Evolutionary conservation across 345 rosid genomes (phyloP).

Genomic region (Pistacia vera): DNA sequence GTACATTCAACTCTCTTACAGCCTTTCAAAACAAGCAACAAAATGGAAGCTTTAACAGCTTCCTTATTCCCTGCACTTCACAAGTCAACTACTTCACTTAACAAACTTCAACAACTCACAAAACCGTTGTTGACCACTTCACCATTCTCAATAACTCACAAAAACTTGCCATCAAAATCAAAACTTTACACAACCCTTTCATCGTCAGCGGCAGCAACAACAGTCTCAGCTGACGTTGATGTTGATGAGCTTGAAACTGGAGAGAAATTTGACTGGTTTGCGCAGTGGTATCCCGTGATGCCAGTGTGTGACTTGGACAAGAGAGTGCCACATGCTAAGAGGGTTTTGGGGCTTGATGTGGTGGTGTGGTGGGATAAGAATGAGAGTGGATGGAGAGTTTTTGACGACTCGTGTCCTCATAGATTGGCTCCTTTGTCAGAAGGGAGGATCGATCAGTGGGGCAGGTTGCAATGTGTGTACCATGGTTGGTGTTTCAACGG

Average conservation of each 20-base stretch:
- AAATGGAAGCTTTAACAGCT: slow-evolving; percentile 24
- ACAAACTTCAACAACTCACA: not conserved
- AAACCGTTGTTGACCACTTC: slow-evolving; percentile 8
- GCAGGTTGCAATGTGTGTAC: slow-evolving; percentile 47
- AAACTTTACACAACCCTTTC: slow-evolving; percentile 23
- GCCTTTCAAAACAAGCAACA: not conserved
- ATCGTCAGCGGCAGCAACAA: not conserved
- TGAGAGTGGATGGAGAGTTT: slow-evolving; percentile 47
- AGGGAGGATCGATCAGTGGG: slow-evolving; percentile 52
- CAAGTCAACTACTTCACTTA: not conserved
- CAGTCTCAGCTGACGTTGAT: slow-evolving; percentile 13
- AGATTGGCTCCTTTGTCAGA: slow-evolving; percentile 52
- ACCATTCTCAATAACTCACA: not conserved
- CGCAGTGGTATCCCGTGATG: slow-evolving; percentile 57
- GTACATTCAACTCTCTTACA: not conserved
- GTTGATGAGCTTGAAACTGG: slow-evolving; percentile 17
- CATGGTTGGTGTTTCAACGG: slow-evolving; percentile 60
- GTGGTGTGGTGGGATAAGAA: slow-evolving; percentile 63
- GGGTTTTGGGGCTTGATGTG: slow-evolving; percentile 46
- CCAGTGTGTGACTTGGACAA: slow-evolving; percentile 53
- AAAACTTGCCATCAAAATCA: slow-evolving; percentile 9
- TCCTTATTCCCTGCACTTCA: slow-evolving; percentile 1
- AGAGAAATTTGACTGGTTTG: slow-evolving; percentile 47
- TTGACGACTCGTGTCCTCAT: slow-evolving; percentile 54
- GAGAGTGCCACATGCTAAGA: slow-evolving; percentile 49